Base-by-base conservation (phyloP, 148 eudicot species). In the Dysphania ambrosioides region DNA sequence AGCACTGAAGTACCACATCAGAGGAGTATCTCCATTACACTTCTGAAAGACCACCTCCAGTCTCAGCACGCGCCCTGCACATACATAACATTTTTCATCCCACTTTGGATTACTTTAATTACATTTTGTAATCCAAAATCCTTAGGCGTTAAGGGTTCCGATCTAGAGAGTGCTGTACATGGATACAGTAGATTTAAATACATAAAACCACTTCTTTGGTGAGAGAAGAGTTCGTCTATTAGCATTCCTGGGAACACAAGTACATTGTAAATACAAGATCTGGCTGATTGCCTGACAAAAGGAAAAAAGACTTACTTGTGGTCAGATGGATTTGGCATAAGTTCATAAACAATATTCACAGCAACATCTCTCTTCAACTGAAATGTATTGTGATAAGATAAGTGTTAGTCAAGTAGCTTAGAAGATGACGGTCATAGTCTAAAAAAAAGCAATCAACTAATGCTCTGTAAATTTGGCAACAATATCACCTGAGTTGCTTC, bases 351-450 rank as follows among this genome's bases (percentile, higher is more conserved):
- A 75, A 95, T 86, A 60, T 90, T 90, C 1, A 97, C 96, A 49
- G 92, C 97, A 51, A 89, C 97, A 84, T 95, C 99, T 83, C 99
- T 90, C 85, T 89, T 92, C 83, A 95, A 66, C 99, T 95, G 92
- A 71, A 75, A 86, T 47, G 29, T 27, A 72, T 62, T n/a, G 24
- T 38, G 67, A 78, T 62, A 62, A 35, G 26, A 47, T 29, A 51
- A 69, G 65, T 18, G 18, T 65, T 74, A 74, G 64, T 32, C 31
- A 0, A 40, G 38, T 35, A 63, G 72, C 51, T 19, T 53, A 68
- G 63, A 13, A 16, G 24, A 63, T 26, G 30, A 38, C 38, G 41
- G n/a, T n/a, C 30, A 9, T 59, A 58, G 24, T 10, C 51, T 6
- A 34, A 10, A 55, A 0, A n/a, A 57, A 77, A 47, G 44, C 57